These are phyloP conservation scores for Penstemon newberryi DNA, from an alignment of 257 asterid genomes.

Conservation along the genomic window DNA sequence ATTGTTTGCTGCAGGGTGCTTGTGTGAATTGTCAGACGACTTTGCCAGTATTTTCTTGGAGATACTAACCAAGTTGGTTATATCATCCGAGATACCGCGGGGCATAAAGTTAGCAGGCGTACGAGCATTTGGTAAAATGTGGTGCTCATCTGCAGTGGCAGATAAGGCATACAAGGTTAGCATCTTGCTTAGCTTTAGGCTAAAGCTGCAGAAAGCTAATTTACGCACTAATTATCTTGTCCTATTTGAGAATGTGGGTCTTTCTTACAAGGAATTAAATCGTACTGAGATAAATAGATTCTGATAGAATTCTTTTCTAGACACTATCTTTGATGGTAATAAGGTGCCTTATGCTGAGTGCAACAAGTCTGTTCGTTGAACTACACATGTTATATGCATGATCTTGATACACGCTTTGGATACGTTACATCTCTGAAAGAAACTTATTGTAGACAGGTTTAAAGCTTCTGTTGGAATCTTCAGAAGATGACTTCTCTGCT, in stretches of 20 bases:
- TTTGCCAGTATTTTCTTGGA: slow-evolving; percentile 76
- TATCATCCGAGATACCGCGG: slow-evolving; percentile 47
- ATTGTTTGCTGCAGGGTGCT: slow-evolving; percentile 77
- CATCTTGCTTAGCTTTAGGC: slow-evolving; percentile 30
- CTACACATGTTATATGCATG: slow-evolving; percentile 11
- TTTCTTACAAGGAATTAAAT: slow-evolving; percentile 6
- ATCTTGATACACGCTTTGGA: slow-evolving; percentile 27
- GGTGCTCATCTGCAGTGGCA: slow-evolving; percentile 61
- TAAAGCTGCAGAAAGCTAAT: slow-evolving; percentile 14
- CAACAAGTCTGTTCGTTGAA: slow-evolving; percentile 5
- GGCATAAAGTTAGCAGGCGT: slow-evolving; percentile 66
- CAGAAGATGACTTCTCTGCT: slow-evolving; percentile 62
- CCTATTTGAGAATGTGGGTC: slow-evolving; percentile 5
- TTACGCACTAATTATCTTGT: slow-evolving; percentile 11
- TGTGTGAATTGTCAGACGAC: slow-evolving; percentile 66
- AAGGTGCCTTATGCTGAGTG: slow-evolving; percentile 24
- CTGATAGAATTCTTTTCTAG: slow-evolving; percentile 4
- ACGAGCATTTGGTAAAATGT: slow-evolving; percentile 51
- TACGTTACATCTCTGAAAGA: slow-evolving; percentile 30
- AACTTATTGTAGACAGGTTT: slow-evolving; percentile 65
- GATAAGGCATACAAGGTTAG: slow-evolving; percentile 74
- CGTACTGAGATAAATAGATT: slow-evolving; percentile 21
- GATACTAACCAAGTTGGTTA: slow-evolving; percentile 51
- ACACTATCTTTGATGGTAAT: slow-evolving; percentile 23
- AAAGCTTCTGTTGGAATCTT: slow-evolving; percentile 63